These are phyloP conservation scores for Cladosporium halotolerans DNA, from an alignment of 2,329 filamentous ascomycete genomes.

Conservation along the genomic window DNA sequence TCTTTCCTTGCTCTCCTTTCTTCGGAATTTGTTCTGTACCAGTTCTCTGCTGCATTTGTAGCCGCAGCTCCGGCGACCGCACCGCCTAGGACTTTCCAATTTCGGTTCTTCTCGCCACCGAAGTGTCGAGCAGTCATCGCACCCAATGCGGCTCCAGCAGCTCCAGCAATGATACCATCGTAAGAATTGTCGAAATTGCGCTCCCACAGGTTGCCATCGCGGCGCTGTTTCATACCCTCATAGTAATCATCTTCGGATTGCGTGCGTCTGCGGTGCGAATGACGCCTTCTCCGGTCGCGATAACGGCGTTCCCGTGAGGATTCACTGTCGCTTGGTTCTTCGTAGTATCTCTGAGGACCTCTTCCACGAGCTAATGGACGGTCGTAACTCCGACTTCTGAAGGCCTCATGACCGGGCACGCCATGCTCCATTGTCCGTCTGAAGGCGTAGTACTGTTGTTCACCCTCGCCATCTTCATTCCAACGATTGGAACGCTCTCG, in stretches of 20 bases:
- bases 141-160: constrained; percentile 20
- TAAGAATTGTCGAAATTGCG: constrained; percentile 20
- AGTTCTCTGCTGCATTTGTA: constrained; percentile 19
- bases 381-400: constrained; percentile 1
- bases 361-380: neutral
- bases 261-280: neutral
- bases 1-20: constrained; percentile 17
- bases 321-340: neutral
- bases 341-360: neutral
- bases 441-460: neutral
- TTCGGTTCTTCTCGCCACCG: constrained; percentile 8
- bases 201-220: constrained; percentile 20
- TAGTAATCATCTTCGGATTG: neutral
- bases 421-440: neutral
- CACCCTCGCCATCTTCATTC: neutral
- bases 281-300: neutral
- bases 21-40: constrained; percentile 17
- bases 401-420: neutral
- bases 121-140: constrained; percentile 18
- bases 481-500: neutral
- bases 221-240: constrained; percentile 13
- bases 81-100: constrained; percentile 14
- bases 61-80: constrained; percentile 16
- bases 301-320: neutral
- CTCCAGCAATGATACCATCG: constrained; percentile 20